Base-by-base conservation (phyloP, 768 basidiomycete genomes). In the Mycena amicta region DNA sequence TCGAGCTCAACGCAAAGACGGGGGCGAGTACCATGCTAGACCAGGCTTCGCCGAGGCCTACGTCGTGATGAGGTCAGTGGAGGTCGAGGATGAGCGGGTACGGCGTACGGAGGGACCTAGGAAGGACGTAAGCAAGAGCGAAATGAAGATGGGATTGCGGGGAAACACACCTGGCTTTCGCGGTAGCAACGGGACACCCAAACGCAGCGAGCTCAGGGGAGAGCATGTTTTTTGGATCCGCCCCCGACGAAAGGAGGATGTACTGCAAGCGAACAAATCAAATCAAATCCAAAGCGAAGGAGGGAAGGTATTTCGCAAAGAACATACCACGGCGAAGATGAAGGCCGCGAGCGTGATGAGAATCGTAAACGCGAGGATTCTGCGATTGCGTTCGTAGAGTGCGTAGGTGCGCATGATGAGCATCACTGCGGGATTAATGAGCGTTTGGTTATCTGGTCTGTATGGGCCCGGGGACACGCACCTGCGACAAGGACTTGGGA, bases 351-450 rank as follows among this genome's bases (percentile, higher is more conserved):
- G 25, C 0, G 72, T 65, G 5, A 75, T 59, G n/a, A 50, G 46
- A n/a, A 75, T 12, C 26, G 65, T 72, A 6, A 75, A 55, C 0
- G 55, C 63, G 12, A 79, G 65, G 30, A 79, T 67, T 12, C 45
- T 58, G 16, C 64, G 64, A 27, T 63, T 75, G 11, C 74, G 71
- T n/a, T 71, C 71, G 55, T 77, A 81, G 5, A 81, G 64, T 8
- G 80, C 80, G 53, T 76, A 77, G 49, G 73, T 77, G 8, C 80
- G 73, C 70, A 80, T 77, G 5, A 77, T 75, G 47, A 79, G 67
- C 27, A 78, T 67, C 15, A 71, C 77, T 78, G 51, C 6, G 50
- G 6, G 25, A 53, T 45, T 18, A 45, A 40, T 33, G 26, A 45
- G 39, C 40, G 5, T 46, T 26, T 67, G 37, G 58, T 68, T 70